Evolutionary conservation across 495 filamentous ascomycete genomes (phyloP).

Genomic region (Penicillium ucsense): DNA sequence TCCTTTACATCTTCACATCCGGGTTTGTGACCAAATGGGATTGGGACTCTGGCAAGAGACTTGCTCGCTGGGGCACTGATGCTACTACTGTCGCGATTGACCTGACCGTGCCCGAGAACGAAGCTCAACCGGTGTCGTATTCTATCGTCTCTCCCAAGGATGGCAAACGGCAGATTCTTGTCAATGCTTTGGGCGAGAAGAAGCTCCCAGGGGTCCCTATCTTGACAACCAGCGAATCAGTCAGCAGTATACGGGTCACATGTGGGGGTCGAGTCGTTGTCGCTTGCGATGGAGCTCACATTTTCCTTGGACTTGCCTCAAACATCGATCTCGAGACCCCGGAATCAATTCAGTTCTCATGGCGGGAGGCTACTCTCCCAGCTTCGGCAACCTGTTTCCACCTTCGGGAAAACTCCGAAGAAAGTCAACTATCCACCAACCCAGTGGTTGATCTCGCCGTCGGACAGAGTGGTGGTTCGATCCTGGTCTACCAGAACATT

Average conservation of each 20-base stretch:
- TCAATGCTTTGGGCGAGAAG: constrained; percentile 14
- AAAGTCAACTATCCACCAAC: constrained; percentile 17
- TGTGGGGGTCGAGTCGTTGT: constrained; percentile 25
- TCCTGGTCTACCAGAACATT: constrained; percentile 70
- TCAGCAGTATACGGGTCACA: constrained; percentile 25
- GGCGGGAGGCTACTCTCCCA: constrained; percentile 39
- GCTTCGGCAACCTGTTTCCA: constrained; percentile 26
- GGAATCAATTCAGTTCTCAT: constrained; percentile 31
- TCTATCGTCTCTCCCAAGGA: constrained; percentile 17
- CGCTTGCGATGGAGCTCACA: constrained; percentile 23
- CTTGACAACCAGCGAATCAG: constrained; percentile 20
- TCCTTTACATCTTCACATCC: constrained; percentile 61
- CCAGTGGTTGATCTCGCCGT: constrained; percentile 57
- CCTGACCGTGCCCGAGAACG: constrained; percentile 7
- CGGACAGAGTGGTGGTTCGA: constrained; percentile 62
- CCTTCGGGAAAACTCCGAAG: constrained; percentile 10
- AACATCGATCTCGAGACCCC: constrained; percentile 3
- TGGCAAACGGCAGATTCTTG: constrained; percentile 23
- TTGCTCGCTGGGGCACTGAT: constrained; percentile 36
- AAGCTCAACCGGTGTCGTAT: constrained; percentile 6
- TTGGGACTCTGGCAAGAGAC: constrained; percentile 53
- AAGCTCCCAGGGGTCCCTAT: constrained; percentile 14
- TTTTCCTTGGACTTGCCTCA: constrained; percentile 24
- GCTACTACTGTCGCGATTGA: constrained; percentile 16
- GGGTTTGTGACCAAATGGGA: constrained; percentile 64